These are phyloP conservation scores for Talaromyces atroroseus DNA, from an alignment of 2,329 filamentous ascomycete species.

Conservation along the genomic window DNA sequence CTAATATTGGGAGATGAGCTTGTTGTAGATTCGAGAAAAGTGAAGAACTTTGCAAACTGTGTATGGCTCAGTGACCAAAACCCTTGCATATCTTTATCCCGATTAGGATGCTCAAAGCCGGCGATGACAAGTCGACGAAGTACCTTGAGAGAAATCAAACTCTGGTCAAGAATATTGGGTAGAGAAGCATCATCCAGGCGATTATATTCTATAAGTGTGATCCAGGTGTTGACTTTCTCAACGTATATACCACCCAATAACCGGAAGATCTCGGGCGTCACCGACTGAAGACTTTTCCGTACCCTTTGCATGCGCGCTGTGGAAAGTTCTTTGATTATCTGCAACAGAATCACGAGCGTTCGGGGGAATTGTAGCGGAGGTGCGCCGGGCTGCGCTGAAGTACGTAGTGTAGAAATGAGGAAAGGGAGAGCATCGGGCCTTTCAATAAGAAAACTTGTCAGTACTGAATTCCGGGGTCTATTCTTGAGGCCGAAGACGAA, in stretches of 20 bases:
- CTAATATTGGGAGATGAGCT: constrained; percentile 50
- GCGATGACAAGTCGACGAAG: constrained; percentile 71
- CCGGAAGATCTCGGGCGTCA: constrained; percentile 78
- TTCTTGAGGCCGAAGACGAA: too few species aligned
- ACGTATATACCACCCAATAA: constrained; percentile 74
- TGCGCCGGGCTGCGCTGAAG: constrained; percentile 46
- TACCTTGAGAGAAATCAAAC: constrained; percentile 70
- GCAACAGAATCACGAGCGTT: constrained; percentile 69
- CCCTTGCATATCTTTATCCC: constrained; percentile 66
- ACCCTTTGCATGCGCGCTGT: constrained; percentile 71
- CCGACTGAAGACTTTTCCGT: constrained; percentile 68
- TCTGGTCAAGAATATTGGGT: constrained; percentile 66
- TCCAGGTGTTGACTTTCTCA: constrained; percentile 66
- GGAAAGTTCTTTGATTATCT: constrained; percentile 84
- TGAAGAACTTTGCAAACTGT: constrained; percentile 72
- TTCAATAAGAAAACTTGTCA: not conserved
- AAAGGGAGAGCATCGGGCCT: constrained; percentile 46
- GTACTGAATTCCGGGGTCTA: not conserved
- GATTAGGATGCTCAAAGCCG: constrained; percentile 79
- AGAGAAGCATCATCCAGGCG: constrained; percentile 55
- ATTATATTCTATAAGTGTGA: constrained; percentile 53
- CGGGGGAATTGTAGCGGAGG: constrained; percentile 65
- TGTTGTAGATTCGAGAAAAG: constrained; percentile 54
- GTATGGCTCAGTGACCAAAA: constrained; percentile 76
- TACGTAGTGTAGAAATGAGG: constrained; percentile 60